Conservation (phyloP, 2,329 filamentous ascomycete genomes). For the Rhynchosporium secalis region DNA sequence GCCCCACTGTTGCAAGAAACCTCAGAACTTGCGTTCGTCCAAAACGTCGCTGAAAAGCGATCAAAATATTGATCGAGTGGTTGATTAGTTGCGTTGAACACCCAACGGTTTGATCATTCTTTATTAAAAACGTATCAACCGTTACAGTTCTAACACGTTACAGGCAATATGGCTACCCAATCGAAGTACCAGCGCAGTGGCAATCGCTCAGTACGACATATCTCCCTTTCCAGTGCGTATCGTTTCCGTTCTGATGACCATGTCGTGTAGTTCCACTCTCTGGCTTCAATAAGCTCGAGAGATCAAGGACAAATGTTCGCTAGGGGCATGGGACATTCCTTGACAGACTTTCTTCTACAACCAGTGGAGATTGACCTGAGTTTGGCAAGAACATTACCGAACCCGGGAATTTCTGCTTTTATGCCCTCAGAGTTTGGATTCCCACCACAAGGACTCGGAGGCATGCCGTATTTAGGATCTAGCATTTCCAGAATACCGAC, state of each 20-base stretch:
- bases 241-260: conserved; percentile 30
- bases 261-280: conserved; percentile 31
- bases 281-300: conserved; percentile 28
- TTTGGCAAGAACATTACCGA: conserved; percentile 35
- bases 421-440: conserved; percentile 30
- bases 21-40: conserved; percentile 17
- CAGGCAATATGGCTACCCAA: conserved; percentile 34
- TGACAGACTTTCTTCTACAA: conserved; percentile 33
- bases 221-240: conserved; percentile 12
- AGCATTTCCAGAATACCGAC: conserved; percentile 29
- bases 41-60: conserved; percentile 22
- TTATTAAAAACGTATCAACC: neutral
- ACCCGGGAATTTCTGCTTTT: conserved; percentile 25
- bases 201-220: conserved; percentile 32
- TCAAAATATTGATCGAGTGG: conserved; percentile 9
- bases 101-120: conserved; percentile 25
- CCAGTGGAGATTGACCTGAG: conserved; percentile 38
- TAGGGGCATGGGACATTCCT: conserved; percentile 35
- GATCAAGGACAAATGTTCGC: conserved; percentile 32
- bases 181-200: conserved; percentile 32
- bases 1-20: conserved; percentile 15
- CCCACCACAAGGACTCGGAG: conserved; percentile 29
- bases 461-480: conserved; percentile 29
- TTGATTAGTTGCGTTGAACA: conserved; percentile 1
- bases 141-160: conserved; percentile 19